phyloP scores from a whole-genome alignment of 1,284 basidiomycete species.

The Naganishia albida region DNA sequence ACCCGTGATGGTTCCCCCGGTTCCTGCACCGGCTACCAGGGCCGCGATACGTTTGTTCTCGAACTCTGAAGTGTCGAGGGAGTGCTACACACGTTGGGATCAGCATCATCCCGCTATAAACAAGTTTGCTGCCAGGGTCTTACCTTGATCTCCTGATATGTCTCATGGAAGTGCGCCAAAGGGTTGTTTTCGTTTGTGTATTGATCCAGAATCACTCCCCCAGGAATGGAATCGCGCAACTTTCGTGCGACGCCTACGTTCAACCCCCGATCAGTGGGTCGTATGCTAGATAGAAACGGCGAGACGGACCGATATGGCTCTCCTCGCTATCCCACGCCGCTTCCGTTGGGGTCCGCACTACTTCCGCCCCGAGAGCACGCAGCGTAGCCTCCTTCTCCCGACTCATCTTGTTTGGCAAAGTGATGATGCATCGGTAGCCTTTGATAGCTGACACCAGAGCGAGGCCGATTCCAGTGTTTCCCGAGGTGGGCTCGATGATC shows the following conservation, averaged over 20 bases:
- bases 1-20: constrained; percentile 91
- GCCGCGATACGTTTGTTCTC: constrained; percentile 68
- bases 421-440: constrained; percentile 72
- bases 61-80: constrained; percentile 48
- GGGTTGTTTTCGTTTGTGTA: constrained; percentile 76
- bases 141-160: constrained; percentile 83
- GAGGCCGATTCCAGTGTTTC: constrained; percentile 93
- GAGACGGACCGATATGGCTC: constrained; percentile 32
- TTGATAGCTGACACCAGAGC: constrained; percentile 78
- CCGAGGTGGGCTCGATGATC: constrained; percentile 83
- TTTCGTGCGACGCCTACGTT: constrained; percentile 72
- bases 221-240: constrained; percentile 74
- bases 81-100: constrained; percentile 60
- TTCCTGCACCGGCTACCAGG: constrained; percentile 86
- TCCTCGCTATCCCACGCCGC: constrained; percentile 62
- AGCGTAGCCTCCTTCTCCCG: constrained; percentile 91
- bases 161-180: constrained; percentile 80
- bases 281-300: not conserved
- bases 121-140: constrained; percentile 29
- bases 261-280: not conserved
- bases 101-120: not conserved
- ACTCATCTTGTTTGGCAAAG: constrained; percentile 95
- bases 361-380: constrained; percentile 87
- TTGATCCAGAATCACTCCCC: constrained; percentile 90
- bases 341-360: constrained; percentile 89